Percentiles rank a stretch among this genome's conserved stretches.
These are phyloP conservation scores for Epichloe hybrida DNA, from an alignment of 2,329 filamentous ascomycete genomes.

Conservation along the genomic window DNA sequence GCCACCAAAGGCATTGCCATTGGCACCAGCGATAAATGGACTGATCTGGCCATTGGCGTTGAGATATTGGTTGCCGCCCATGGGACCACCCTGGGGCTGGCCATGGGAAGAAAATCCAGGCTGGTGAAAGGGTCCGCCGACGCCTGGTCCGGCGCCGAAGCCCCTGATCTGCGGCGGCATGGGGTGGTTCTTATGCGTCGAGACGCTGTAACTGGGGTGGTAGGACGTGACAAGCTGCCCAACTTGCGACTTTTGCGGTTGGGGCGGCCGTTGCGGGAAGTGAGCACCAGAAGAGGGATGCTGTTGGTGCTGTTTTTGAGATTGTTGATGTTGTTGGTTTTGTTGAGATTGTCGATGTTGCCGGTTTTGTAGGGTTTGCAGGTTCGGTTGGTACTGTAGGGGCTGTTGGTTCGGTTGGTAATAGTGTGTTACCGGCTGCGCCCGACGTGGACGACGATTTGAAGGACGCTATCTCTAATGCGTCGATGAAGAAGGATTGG, in stretches of 20 bases:
- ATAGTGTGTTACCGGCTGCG: not conserved
- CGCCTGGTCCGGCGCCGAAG: constrained; percentile 24
- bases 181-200: not conserved
- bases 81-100: constrained; percentile 35
- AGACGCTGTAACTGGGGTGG: not conserved
- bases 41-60: constrained; percentile 54
- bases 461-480: constrained; percentile 15
- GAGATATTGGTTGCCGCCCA: constrained; percentile 60
- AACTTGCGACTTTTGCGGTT: not conserved
- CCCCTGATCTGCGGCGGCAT: constrained; percentile 27
- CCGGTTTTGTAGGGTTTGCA: not conserved
- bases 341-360: not conserved
- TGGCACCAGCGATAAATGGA: constrained; percentile 49
- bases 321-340: not conserved
- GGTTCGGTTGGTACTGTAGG: not conserved
- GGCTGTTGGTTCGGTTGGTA: not conserved
- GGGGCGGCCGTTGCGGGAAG: not conserved
- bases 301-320: not conserved
- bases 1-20: constrained; percentile 42
- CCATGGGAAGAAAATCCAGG: constrained; percentile 38
- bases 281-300: not conserved
- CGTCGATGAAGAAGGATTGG: constrained; percentile 10
- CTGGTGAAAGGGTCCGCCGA: constrained; percentile 28
- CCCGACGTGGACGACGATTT: not conserved
- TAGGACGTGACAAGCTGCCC: not conserved